Conservation (phyloP, 805 yeast genomes). For the Isabelozyma gotoi region DNA sequence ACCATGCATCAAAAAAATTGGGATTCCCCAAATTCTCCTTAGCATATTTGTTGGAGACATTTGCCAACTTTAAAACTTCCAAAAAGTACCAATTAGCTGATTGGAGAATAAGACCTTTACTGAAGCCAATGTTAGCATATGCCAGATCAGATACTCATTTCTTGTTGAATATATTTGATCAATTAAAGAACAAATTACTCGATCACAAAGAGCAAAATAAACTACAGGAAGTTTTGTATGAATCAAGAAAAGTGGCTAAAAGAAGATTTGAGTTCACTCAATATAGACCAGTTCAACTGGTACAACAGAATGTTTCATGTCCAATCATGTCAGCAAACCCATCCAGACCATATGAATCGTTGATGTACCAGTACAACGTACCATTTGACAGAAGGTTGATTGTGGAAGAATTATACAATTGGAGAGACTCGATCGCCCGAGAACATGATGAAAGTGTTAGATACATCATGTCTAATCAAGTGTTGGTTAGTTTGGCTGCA, state of each 20-base stretch:
- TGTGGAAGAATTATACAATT: conserved; percentile 61
- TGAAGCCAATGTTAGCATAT: conserved; percentile 72
- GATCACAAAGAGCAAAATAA: conserved; percentile 29
- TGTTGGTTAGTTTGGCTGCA: conserved; percentile 60
- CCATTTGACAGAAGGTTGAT: conserved; percentile 53
- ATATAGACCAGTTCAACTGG: conserved; percentile 45
- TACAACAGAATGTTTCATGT: conserved; percentile 36
- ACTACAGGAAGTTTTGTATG: conserved; percentile 59
- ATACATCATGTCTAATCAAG: conserved; percentile 80
- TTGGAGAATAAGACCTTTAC: conserved; percentile 90
- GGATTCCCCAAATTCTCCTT: conserved; percentile 80
- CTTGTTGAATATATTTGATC: conserved; percentile 74
- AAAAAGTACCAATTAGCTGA: conserved; percentile 95
- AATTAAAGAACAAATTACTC: conserved; percentile 61
- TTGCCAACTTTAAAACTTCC: conserved; percentile 81
- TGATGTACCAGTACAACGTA: conserved; percentile 66
- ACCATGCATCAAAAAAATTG: conserved; percentile 79
- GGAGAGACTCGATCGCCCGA: conserved; percentile 84
- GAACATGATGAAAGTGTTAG: conserved; percentile 79
- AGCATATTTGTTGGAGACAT: conserved; percentile 78
- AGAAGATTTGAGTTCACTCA: conserved; percentile 80
- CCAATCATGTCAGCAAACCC: conserved; percentile 47
- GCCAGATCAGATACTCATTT: conserved; percentile 97
- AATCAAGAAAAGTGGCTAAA: conserved; percentile 76
- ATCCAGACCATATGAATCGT: conserved; percentile 63